Evolutionary conservation across 2,329 filamentous ascomycete genomes (phyloP).

Genomic region (Aspergillus vadensis): DNA sequence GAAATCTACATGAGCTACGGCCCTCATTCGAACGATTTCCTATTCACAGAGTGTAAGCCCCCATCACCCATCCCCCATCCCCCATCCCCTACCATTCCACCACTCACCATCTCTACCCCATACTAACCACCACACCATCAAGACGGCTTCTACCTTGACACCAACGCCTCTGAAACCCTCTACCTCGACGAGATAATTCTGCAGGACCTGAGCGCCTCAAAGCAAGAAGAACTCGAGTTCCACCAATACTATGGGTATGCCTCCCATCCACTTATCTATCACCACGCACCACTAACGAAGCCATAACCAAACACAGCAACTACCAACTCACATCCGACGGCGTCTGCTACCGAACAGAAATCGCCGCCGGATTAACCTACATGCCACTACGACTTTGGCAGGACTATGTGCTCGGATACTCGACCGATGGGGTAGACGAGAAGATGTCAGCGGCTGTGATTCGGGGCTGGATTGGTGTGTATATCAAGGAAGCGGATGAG

Average conservation of each 20-base stretch:
- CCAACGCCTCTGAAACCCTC: constrained; percentile 43
- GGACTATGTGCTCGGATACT: constrained; percentile 42
- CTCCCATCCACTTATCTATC: too few relatives aligned
- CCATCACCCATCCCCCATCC: too few relatives aligned
- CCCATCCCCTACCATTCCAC: too few relatives aligned
- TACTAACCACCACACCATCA: not conserved
- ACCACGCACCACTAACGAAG: too few relatives aligned
- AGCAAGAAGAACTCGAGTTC: constrained; percentile 37
- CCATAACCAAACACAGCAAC: constrained; percentile 33
- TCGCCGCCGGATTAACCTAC: constrained; percentile 44
- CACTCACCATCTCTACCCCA: not conserved
- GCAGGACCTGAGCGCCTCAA: constrained; percentile 30
- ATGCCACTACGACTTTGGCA: constrained; percentile 44
- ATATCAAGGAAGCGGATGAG: constrained; percentile 37
- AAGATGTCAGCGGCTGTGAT: constrained; percentile 37
- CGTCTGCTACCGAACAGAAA: constrained; percentile 47
- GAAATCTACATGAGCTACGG: constrained; percentile 50
- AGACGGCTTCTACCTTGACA: constrained; percentile 48
- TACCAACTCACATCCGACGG: constrained; percentile 43
- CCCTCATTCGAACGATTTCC: constrained; percentile 46
- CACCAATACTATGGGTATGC: constrained; percentile 45
- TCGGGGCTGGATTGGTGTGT: constrained; percentile 38
- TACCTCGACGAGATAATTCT: constrained; percentile 48
- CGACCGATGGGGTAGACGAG: constrained; percentile 33
- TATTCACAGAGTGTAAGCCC: constrained; percentile 46